Conservation (phyloP, 371 early-diverging fungal genomes). For the Mortierella sp. region DNA sequence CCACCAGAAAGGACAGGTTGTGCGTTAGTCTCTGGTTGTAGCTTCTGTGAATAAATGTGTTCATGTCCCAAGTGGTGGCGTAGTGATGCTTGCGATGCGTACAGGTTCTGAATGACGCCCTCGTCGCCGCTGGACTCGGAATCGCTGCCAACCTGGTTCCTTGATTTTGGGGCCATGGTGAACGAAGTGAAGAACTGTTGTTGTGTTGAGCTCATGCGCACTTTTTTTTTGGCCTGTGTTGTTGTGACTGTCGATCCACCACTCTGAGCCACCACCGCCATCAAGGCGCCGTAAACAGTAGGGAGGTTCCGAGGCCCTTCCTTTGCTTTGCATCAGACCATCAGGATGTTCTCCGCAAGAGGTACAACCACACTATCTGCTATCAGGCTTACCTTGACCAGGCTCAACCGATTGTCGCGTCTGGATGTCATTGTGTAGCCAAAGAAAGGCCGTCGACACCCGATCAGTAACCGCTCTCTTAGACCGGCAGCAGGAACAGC, state of each 20-base stretch:
- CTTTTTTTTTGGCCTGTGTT: neutral
- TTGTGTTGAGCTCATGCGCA: neutral
- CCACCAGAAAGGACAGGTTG: neutral
- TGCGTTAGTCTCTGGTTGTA: neutral
- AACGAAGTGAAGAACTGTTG: too few species aligned
- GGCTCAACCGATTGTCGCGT: too few species aligned
- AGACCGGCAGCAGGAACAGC: too few species aligned
- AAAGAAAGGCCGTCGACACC: too few species aligned
- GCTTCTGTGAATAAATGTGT: neutral
- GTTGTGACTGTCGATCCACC: neutral
- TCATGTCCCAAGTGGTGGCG: neutral
- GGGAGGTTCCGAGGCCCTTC: neutral
- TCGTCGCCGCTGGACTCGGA: constrained; percentile 45
- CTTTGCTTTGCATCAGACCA: neutral
- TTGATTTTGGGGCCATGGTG: constrained; percentile 44
- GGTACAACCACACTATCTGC: neutral
- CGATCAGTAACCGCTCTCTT: too few species aligned
- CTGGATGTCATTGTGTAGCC: too few species aligned
- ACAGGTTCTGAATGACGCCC: constrained; percentile 44
- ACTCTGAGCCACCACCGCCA: neutral
- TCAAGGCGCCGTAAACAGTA: neutral
- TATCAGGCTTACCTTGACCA: too few species aligned
- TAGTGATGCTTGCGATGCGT: constrained; percentile 7
- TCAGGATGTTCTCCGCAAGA: constrained; percentile 3
- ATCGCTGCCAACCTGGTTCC: constrained; percentile 31